Evolutionary conservation across 495 filamentous ascomycete genomes (phyloP).

Genomic region (Aspergillus incahuasiensis): DNA sequence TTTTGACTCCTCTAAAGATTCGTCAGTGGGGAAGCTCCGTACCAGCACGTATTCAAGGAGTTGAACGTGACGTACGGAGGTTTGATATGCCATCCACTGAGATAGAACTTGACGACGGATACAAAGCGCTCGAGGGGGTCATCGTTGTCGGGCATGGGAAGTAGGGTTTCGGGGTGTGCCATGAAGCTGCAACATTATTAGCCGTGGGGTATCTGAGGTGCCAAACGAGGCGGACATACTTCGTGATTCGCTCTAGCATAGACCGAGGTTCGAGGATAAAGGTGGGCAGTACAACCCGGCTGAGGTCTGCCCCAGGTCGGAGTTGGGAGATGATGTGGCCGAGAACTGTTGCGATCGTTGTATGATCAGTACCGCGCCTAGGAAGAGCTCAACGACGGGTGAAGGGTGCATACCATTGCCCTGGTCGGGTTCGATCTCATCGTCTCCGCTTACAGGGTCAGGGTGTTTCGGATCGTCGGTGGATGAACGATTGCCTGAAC

Average conservation of each 20-base stretch:
- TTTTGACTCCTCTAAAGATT: conserved; percentile 81
- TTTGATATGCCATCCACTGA: conserved; percentile 98
- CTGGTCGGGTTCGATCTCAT: conserved; percentile 70
- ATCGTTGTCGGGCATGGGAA: conserved; percentile 80
- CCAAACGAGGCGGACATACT: conserved; percentile 50
- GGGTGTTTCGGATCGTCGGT: conserved; percentile 40
- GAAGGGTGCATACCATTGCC: conserved; percentile 46
- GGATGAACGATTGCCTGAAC: conserved; percentile 51
- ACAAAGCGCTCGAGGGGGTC: conserved; percentile 91
- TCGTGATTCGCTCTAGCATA: conserved; percentile 98
- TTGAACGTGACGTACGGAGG: conserved; percentile 87
- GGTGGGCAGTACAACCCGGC: conserved; percentile 88
- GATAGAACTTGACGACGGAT: conserved; percentile 92
- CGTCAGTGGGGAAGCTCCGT: conserved; percentile 17
- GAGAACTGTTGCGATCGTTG: conserved; percentile 51
- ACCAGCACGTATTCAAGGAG: too few species aligned
- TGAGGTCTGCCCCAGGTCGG: conserved; percentile 90
- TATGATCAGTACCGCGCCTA: background rate
- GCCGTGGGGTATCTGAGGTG: background rate
- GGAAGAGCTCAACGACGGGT: background rate
- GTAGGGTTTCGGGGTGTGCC: conserved; percentile 94
- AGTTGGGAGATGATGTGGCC: conserved; percentile 96
- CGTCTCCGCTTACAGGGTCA: conserved; percentile 48
- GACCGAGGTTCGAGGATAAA: conserved; percentile 97
- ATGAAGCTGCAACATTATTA: conserved; percentile 68